These are phyloP conservation scores for Penicillium sp. DNA, from an alignment of 2,329 filamentous ascomycete genomes.

Conservation along the genomic window DNA sequence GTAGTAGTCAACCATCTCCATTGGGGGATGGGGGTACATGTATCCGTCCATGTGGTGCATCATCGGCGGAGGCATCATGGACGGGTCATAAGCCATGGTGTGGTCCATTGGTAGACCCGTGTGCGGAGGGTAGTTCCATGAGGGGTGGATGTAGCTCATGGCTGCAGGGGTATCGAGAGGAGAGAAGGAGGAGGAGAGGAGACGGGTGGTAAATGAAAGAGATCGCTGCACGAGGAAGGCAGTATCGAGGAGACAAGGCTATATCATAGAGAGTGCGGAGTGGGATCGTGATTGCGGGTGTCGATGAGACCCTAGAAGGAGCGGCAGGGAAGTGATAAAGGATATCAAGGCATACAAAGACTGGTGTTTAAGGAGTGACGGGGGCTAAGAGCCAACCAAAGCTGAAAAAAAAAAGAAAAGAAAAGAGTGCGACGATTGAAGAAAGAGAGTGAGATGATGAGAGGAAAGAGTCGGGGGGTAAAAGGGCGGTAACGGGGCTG, in stretches of 20 bases:
- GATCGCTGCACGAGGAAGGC: constrained; percentile 18
- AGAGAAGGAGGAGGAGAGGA: constrained; percentile 1
- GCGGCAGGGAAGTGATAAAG: constrained; percentile 21
- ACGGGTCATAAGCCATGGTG: constrained; percentile 34
- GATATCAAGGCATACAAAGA: constrained; percentile 19
- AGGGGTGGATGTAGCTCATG: constrained; percentile 43
- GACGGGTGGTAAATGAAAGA: background rate
- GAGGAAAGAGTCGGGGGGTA: constrained; percentile 16
- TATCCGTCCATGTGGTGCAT: constrained; percentile 40
- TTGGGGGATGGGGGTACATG: constrained; percentile 37
- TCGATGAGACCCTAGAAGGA: constrained; percentile 8
- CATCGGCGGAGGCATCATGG: constrained; percentile 39
- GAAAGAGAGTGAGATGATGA: constrained; percentile 9
- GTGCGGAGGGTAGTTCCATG: constrained; percentile 37
- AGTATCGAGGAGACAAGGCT: constrained; percentile 16
- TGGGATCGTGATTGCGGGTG: constrained; percentile 3
- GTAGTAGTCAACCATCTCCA: constrained; percentile 45
- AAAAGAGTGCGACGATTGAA: constrained; percentile 14
- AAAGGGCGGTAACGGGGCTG: constrained; percentile 7
- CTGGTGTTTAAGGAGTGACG: constrained; percentile 25
- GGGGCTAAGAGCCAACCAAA: constrained; percentile 18
- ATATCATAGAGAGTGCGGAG: constrained; percentile 16
- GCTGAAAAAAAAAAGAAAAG: constrained; percentile 21
- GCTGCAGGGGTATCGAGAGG: constrained; percentile 4
- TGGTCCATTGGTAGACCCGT: constrained; percentile 39